phyloP scores from a whole-genome alignment of 2,329 filamentous ascomycete genomes.

The Nemania sp. region DNA sequence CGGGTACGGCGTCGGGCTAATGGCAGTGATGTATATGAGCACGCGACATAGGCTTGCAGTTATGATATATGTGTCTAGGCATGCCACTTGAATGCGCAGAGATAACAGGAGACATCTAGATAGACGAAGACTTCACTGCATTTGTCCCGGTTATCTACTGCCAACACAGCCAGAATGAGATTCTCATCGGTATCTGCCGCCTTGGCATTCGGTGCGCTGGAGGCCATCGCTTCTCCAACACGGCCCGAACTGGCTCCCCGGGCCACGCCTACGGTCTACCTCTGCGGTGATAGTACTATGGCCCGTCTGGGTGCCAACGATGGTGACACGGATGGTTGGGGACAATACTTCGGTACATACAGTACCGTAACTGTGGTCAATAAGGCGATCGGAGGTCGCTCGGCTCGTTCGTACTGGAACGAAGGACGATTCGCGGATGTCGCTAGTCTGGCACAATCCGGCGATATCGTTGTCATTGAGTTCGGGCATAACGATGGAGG shows the following conservation, averaged over 20 bases:
- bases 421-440: slow-evolving; percentile 71
- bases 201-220: slow-evolving; percentile 26
- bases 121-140: background rate
- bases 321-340: slow-evolving; percentile 65
- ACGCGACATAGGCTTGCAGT: background rate
- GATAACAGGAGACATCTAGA: background rate
- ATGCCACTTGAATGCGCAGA: background rate
- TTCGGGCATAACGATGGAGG: slow-evolving; percentile 80
- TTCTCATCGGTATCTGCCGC: slow-evolving; percentile 28
- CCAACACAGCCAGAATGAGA: slow-evolving; percentile 29
- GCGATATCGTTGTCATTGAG: slow-evolving; percentile 75
- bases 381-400: slow-evolving; percentile 71
- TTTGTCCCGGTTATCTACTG: background rate
- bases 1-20: slow-evolving; percentile 14
- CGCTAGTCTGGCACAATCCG: slow-evolving; percentile 60
- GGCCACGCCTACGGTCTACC: slow-evolving; percentile 57
- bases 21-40: background rate
- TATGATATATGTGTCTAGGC: slow-evolving; percentile 16
- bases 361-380: slow-evolving; percentile 64
- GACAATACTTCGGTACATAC: slow-evolving; percentile 66
- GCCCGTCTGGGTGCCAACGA: slow-evolving; percentile 56
- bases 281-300: slow-evolving; percentile 69
- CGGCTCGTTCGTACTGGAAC: slow-evolving; percentile 70
- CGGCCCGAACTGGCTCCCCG: slow-evolving; percentile 39
- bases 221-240: slow-evolving; percentile 33